Evolutionary conservation across 129 eudicot species (phyloP).

Genomic region (Mikania micrantha): DNA sequence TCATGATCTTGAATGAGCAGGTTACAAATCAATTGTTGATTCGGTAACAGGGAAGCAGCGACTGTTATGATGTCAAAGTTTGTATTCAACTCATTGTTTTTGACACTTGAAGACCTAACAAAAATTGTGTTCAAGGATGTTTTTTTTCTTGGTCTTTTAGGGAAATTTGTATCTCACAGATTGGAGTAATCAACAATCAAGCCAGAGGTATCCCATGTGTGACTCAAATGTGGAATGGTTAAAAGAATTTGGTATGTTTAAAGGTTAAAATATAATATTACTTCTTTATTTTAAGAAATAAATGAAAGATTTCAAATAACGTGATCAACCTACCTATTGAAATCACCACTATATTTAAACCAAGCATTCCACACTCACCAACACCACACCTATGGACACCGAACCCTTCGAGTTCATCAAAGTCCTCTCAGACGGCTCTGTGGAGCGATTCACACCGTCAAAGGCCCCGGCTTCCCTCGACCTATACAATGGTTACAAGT

Average conservation of each 20-base stretch:
- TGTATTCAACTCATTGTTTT: neutral
- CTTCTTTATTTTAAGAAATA: neutral
- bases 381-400: slow-evolving; percentile 22
- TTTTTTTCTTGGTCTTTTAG: too few species aligned
- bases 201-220: too few species aligned
- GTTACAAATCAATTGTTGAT: slow-evolving; percentile 61
- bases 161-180: too few species aligned
- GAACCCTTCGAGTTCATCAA: slow-evolving; percentile 49
- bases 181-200: too few species aligned
- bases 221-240: neutral
- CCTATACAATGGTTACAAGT: slow-evolving; percentile 37
- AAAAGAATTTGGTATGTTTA: neutral
- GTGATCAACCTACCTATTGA: slow-evolving; percentile 31
- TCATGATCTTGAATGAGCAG: slow-evolving; percentile 26
- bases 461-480: slow-evolving; percentile 36
- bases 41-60: slow-evolving; percentile 81
- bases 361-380: slow-evolving; percentile 8
- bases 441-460: slow-evolving; percentile 49
- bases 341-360: slow-evolving; percentile 19
- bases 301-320: slow-evolving; percentile 13
- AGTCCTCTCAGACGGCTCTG: slow-evolving; percentile 61
- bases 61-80: slow-evolving; percentile 42
- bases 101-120: too few species aligned
- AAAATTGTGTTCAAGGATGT: neutral
- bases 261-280: neutral